Evolutionary conservation across 1,284 basidiomycete genomes (phyloP).

Genomic region (Pholiota adiposa): DNA sequence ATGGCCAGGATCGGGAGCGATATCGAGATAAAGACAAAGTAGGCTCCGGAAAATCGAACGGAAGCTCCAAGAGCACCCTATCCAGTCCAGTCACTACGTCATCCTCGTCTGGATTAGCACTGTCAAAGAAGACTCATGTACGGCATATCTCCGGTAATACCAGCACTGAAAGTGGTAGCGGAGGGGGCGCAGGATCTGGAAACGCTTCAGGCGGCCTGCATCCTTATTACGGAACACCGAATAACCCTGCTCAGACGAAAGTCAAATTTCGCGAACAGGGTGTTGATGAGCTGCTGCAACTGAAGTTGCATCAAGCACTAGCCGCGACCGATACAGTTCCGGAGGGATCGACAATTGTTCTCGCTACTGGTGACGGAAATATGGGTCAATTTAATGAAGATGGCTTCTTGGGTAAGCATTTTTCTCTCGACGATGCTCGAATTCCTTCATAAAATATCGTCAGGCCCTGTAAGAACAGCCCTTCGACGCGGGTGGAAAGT

Average conservation of each 20-base stretch:
- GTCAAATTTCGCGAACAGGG: constrained; percentile 75
- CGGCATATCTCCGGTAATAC: constrained; percentile 36
- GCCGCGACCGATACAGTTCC: constrained; percentile 66
- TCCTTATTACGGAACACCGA: constrained; percentile 16
- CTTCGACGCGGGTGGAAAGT: constrained; percentile 86
- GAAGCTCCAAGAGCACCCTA: constrained; percentile 22
- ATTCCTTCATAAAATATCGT: not conserved
- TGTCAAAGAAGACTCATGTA: constrained; percentile 29
- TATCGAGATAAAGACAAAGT: constrained; percentile 29
- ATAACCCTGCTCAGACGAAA: constrained; percentile 22
- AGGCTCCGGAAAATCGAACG: constrained; percentile 18
- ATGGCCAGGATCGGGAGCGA: constrained; percentile 59
- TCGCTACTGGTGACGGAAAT: constrained; percentile 90
- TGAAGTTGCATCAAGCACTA: constrained; percentile 85
- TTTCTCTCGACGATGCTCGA: not conserved
- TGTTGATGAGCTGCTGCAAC: constrained; percentile 85
- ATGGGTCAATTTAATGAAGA: constrained; percentile 88
- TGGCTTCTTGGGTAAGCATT: constrained; percentile 67
- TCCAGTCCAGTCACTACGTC: constrained; percentile 16
- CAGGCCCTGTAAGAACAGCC: constrained; percentile 76
- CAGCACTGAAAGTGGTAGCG: constrained; percentile 33
- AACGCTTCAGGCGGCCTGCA: constrained; percentile 23
- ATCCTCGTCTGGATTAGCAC: constrained; percentile 8
- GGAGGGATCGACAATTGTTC: constrained; percentile 76
- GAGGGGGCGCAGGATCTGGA: constrained; percentile 16